Percentiles rank a stretch among this genome's conserved stretches.
Evolutionary conservation across 345 rosid genomes (phyloP).

Genomic region (Noccaea bulbosa): DNA sequence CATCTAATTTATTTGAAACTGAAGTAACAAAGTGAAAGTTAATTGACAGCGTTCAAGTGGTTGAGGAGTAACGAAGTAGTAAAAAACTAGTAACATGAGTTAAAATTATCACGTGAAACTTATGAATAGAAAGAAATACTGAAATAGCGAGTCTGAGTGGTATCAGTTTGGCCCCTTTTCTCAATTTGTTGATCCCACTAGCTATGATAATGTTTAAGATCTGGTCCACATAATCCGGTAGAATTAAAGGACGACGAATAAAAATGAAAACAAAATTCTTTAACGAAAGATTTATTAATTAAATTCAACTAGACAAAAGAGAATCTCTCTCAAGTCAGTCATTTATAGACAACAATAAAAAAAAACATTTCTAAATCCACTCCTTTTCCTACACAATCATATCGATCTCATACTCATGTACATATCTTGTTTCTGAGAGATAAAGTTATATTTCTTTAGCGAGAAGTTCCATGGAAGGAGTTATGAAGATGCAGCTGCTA

Average conservation of each 20-base stretch:
- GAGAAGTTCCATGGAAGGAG: constrained; percentile 5
- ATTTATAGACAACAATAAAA: constrained; percentile 19
- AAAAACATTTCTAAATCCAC: constrained; percentile 8
- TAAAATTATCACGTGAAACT: constrained; percentile 25
- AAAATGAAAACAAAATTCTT: neutral
- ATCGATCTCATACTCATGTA: constrained; percentile 4
- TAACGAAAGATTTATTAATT: constrained; percentile 13
- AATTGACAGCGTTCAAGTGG: neutral
- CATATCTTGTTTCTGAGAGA: neutral
- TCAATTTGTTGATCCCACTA: constrained; percentile 24
- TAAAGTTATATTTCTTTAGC: neutral
- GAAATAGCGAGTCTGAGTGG: constrained; percentile 11
- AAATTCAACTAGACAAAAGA: neutral
- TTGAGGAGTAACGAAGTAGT: too few relatives aligned
- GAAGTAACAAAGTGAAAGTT: neutral
- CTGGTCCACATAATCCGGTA: constrained; percentile 25
- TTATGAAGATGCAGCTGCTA: constrained; percentile 7
- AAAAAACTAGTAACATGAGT: neutral
- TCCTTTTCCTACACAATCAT: neutral
- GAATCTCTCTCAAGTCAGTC: constrained; percentile 36
- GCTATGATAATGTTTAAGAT: constrained; percentile 29
- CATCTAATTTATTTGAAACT: neutral
- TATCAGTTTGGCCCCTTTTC: constrained; percentile 24
- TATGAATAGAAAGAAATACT: neutral
- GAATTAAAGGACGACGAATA: constrained; percentile 10